Conservation (phyloP, 2,329 filamentous ascomycete genomes). For the Fusarium pilosicola region DNA sequence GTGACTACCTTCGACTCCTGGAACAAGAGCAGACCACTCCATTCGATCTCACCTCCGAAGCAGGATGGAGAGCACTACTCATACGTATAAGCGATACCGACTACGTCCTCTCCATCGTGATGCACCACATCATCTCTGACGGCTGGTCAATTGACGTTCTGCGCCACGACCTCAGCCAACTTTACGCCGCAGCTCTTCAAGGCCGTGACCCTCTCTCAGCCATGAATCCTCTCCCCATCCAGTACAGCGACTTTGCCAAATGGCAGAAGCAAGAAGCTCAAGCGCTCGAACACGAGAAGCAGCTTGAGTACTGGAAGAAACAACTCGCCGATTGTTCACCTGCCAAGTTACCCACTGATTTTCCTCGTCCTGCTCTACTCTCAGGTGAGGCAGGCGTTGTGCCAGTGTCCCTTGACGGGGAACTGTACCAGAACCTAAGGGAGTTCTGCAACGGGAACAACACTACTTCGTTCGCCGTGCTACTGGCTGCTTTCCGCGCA, state of each 20-base stretch:
- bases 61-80: constrained; percentile 3
- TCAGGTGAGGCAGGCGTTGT: constrained; percentile 24
- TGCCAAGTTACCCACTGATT: constrained; percentile 29
- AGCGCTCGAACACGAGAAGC: constrained; percentile 23
- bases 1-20: rapidly evolving
- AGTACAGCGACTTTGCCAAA: constrained; percentile 41
- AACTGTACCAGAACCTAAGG: constrained; percentile 8
- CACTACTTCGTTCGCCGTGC: constrained; percentile 20
- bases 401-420: constrained; percentile 6
- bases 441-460: constrained; percentile 15
- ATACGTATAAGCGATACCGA: constrained; percentile 19
- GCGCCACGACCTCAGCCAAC: constrained; percentile 26
- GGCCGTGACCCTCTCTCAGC: neutral
- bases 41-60: neutral
- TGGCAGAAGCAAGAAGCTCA: constrained; percentile 40
- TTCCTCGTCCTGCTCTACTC: constrained; percentile 13
- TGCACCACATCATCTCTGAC: constrained; percentile 46
- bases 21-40: neutral
- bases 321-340: constrained; percentile 30
- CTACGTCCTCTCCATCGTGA: constrained; percentile 40
- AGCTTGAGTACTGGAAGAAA: constrained; percentile 39
- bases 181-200: constrained; percentile 26
- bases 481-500: constrained; percentile 40
- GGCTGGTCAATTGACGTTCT: constrained; percentile 45
- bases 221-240: constrained; percentile 30